Base-by-base conservation (phyloP, 1,284 basidiomycete species). In the Sporisorium graminicola region DNA sequence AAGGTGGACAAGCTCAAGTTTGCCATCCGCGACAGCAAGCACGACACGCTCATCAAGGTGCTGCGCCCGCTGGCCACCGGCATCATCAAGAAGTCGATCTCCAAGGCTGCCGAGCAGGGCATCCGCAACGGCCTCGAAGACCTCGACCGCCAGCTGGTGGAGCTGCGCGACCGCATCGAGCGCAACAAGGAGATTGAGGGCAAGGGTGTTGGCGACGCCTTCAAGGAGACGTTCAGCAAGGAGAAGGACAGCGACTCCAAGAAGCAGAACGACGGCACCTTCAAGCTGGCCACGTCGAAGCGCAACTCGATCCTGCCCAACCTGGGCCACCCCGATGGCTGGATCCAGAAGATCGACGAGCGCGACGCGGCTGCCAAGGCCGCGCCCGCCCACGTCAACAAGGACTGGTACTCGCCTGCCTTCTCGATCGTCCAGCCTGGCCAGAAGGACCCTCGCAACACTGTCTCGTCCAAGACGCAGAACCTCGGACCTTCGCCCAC, bases 31-130 rank as follows among this genome's bases (percentile, higher is more conserved):
- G 94, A 96, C 82, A 90, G 86, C 80, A 97, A 96, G 88, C 95
- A 97, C 87, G 93, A 96, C 83, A 87, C 93, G 42, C 86, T 97
- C 60, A 96, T 96, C 89, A 95, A 94, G 88, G 92, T 91, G 0
- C 81, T 94, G 40, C 89, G 89, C 46, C 81, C 78, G 37, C 73
- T 82, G 42, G 77, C 72, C 52, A 79, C 78, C 22, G 65, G 76
- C 5, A 87, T 97, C 54, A 91, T 99, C 82, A 98, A 98, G 90
- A 91, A 90, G 86, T 93, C 95, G 85, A 91, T 99, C 78, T 89
- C 92, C 87, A 93, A 92, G 86, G 95, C 92, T 1, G 89, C 97
- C 58, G 88, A 90, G 73, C 91, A 90, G 67, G 92, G 91, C 9
- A 91, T 98, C 71, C 89, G 88, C 59, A 93, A 92, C 13, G 93